Evolutionary conservation across 345 rosid genomes (phyloP), one percentile per base, ranked within the genome.

Genomic region (Clarkia xantiana): DNA sequence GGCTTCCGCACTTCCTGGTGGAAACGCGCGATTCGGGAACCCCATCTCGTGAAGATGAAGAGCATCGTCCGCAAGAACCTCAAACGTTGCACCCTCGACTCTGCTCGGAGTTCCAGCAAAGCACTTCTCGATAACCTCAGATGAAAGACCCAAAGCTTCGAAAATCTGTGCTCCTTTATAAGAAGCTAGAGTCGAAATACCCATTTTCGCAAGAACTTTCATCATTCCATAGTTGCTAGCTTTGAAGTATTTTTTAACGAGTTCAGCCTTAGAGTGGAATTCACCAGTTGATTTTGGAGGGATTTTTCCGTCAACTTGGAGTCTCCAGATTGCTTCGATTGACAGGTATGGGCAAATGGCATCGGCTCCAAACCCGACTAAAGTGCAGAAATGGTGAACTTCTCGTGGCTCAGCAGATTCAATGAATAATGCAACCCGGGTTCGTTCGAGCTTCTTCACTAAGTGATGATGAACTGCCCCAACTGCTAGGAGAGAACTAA

Each of bases 131-230:
- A 93, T 79, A n/a, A 93, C 97, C 67, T 87, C 86, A 44, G 94
- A 84, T 8, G 99, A 82, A 54, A 93, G 97, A 29, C 99, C 99
- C 42, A 93, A 73, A 42, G 95, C 97, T 80, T 93, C 99, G 57
- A 93, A 93, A 57, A 93, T 93, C 62, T 93, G 99, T 70, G 99
- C 97, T 45, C 99, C 99, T 74, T 93, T 93, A 70, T 93, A 93
- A 0, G 99, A 93, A 42, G 99, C 99, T 63, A 93, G 56, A 29
- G 99, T 93, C 34, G 99, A 93, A 45, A 93, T 93, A 48, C 99
- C 99, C 99, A 93, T 93, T 63, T 87, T 93, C 12, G 99, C 99
- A 40, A 93, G 95, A 63, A 93, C 99, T 70, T 93, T 93, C 99
- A 93, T 93, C 99, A 93, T 93, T 57, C 99, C 99, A 64, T 87